Conservation (phyloP, 805 yeast species). For the Candida succiphila region DNA sequence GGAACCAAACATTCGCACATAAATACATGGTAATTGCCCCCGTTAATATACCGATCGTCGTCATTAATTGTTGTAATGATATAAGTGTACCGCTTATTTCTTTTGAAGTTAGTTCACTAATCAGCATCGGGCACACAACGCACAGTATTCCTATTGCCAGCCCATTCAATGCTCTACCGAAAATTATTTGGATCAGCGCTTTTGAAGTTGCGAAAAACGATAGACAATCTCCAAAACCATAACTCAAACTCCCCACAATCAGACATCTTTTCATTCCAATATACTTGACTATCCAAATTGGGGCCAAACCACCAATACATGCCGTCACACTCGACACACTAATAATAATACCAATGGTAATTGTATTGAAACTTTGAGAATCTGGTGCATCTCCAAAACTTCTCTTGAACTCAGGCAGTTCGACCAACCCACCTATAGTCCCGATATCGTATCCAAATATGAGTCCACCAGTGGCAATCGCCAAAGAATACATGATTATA, state of each 20-base stretch:
- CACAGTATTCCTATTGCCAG: slow-evolving; percentile 20
- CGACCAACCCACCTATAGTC: slow-evolving; percentile 23
- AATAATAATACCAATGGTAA: slow-evolving; percentile 20
- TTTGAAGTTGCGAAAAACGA: slow-evolving; percentile 5
- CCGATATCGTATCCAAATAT: slow-evolving; percentile 28
- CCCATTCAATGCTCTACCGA: slow-evolving; percentile 22
- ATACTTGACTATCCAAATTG: slow-evolving; percentile 12
- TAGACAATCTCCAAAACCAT: slow-evolving; percentile 11
- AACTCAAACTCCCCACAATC: slow-evolving; percentile 9
- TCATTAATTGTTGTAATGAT: slow-evolving; percentile 22
- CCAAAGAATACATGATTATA: slow-evolving; percentile 11
- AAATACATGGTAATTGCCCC: slow-evolving; percentile 18
- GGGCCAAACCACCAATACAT: slow-evolving; percentile 20
- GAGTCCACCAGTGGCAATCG: slow-evolving; percentile 22
- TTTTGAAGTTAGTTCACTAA: slow-evolving; percentile 24
- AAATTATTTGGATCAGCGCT: slow-evolving; percentile 15
- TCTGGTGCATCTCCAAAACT: slow-evolving; percentile 14
- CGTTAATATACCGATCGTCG: slow-evolving; percentile 22
- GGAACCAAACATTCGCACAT: slow-evolving; percentile 5
- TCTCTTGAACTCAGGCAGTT: slow-evolving; percentile 16
- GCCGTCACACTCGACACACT: slow-evolving; percentile 22
- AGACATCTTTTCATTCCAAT: slow-evolving; percentile 17
- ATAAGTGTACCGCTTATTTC: slow-evolving; percentile 20
- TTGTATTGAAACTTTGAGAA: slow-evolving; percentile 7
- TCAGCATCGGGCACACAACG: slow-evolving; percentile 25